Conservation (phyloP, 352 stramenopile species). For the Pythium pyrilobum region DNA sequence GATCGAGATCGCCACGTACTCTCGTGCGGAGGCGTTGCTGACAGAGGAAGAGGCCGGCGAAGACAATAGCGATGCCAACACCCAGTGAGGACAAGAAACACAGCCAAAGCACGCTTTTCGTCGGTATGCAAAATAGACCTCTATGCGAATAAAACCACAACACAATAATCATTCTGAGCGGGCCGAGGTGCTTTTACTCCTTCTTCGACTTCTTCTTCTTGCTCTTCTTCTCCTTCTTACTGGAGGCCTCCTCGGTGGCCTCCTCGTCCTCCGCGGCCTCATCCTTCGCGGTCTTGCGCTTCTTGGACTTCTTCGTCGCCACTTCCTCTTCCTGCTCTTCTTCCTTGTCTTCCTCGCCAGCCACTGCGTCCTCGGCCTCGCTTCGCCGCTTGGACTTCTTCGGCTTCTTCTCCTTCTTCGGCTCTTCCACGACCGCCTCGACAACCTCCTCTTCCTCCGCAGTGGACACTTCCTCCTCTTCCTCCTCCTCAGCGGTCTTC, state of each 20-base stretch:
- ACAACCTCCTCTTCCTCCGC: constrained; percentile 3
- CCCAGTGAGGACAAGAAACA: not conserved
- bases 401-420: constrained; percentile 17
- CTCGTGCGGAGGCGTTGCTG: constrained; percentile 6
- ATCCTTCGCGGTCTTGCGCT: constrained; percentile 20
- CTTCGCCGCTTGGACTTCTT: constrained; percentile 30
- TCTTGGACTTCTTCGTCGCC: constrained; percentile 20
- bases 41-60: constrained; percentile 1
- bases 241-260: constrained; percentile 31
- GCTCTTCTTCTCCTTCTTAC: constrained; percentile 42
- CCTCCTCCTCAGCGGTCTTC: constrained; percentile 2
- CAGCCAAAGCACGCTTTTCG: not conserved
- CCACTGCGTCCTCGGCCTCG: constrained; percentile 1
- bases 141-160: not conserved
- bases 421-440: constrained; percentile 18
- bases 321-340: constrained; percentile 22
- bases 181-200: constrained; percentile 14
- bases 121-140: too few species aligned
- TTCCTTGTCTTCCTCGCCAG: not conserved
- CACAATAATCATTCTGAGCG: not conserved
- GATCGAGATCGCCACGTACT: constrained; percentile 55
- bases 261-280: constrained; percentile 4
- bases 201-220: constrained; percentile 66
- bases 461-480: not conserved
- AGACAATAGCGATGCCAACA: not conserved